Percentiles rank a stretch among this genome's conserved stretches.
Evolutionary conservation across 129 eudicot species (phyloP).

Genomic region (Dittrichia graveolens): DNA sequence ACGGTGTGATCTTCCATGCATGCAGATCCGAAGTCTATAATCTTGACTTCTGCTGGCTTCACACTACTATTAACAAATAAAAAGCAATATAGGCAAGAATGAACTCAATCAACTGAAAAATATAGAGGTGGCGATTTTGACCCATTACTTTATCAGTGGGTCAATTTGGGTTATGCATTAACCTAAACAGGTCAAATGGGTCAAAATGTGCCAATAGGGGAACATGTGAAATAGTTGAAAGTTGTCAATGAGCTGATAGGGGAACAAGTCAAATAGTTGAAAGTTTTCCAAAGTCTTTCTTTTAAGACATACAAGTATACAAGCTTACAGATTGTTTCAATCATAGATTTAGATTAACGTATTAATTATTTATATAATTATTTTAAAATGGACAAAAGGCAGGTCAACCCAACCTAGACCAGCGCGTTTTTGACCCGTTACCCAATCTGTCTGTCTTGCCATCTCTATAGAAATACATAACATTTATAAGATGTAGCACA

Average conservation of each 20-base stretch:
- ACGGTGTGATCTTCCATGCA: conserved; percentile 98
- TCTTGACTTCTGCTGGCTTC: conserved; percentile 89
- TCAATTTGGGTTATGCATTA: background rate
- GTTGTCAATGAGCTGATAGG: background rate
- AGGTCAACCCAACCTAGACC: conserved; percentile 1
- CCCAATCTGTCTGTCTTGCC: background rate
- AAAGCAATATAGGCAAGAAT: conserved; percentile 24
- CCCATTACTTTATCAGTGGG: conserved; percentile 6
- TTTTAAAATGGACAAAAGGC: background rate
- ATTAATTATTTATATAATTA: background rate
- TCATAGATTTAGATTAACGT: background rate
- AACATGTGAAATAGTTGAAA: background rate
- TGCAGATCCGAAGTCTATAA: conserved; percentile 98
- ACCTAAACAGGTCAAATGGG: conserved; percentile 8
- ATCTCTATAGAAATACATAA: background rate
- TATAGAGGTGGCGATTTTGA: background rate
- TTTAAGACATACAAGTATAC: background rate
- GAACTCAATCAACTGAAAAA: conserved; percentile 25
- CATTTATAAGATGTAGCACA: background rate
- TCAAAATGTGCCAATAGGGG: background rate
- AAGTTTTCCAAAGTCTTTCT: background rate
- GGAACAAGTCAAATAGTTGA: background rate
- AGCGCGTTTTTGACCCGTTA: background rate
- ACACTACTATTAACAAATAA: conserved; percentile 47
- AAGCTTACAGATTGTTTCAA: background rate